Evolutionary conservation across 768 basidiomycete genomes (phyloP).

Genomic region (Suillus hirtellus): DNA sequence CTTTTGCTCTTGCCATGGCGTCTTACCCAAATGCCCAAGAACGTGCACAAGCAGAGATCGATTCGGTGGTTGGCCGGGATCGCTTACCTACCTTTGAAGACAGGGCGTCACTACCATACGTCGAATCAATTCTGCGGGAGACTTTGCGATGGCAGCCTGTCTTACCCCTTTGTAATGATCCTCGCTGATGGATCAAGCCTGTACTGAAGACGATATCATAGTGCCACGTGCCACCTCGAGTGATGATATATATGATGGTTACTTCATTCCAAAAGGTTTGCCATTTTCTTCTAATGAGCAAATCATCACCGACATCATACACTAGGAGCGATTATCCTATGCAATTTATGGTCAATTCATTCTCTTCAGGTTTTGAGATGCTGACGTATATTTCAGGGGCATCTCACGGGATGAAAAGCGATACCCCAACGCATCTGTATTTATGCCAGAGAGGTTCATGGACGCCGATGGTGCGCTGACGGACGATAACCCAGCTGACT

Average conservation of each 20-base stretch:
- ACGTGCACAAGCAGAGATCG: conserved; percentile 20
- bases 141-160: not conserved
- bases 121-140: conserved; percentile 8
- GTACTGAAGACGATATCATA: not conserved
- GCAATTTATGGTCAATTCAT: no score
- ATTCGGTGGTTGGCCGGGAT: conserved; percentile 8
- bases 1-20: conserved; percentile 9
- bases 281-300: no score
- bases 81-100: not conserved
- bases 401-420: no score
- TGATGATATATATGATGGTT: conserved; percentile 42
- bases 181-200: not conserved
- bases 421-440: no score
- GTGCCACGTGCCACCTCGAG: conserved; percentile 27
- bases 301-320: no score
- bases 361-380: no score
- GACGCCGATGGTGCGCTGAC: no score
- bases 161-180: not conserved
- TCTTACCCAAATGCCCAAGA: conserved; percentile 13
- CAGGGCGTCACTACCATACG: not conserved
- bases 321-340: no score
- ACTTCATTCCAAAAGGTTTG: conserved; percentile 50
- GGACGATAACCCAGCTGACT: no score
- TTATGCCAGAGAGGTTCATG: no score
- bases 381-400: no score